Percentiles rank a stretch among this genome's conserved stretches.
phyloP scores from a whole-genome alignment of 495 filamentous ascomycete species.

The Penicillium lividum region DNA sequence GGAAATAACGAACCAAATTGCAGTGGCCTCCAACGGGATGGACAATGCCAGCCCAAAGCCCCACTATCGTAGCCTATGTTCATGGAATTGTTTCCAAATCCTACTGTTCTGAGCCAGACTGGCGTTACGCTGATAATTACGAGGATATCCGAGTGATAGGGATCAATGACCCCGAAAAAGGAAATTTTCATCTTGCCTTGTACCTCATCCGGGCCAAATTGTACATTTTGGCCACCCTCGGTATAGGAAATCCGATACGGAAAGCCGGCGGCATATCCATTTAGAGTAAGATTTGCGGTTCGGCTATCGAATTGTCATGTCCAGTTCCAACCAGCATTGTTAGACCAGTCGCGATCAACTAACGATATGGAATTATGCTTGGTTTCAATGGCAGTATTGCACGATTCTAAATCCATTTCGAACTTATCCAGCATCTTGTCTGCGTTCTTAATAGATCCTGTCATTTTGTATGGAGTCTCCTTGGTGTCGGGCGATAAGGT shows the following conservation, averaged over 20 bases:
- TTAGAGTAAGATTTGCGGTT: constrained; percentile 17
- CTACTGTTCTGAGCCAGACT: constrained; percentile 15
- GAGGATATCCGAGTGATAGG: constrained; percentile 20
- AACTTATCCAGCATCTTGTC: background rate
- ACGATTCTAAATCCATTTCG: constrained; percentile 8
- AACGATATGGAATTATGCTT: background rate
- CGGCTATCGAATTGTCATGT: constrained; percentile 15
- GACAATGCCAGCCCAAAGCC: background rate
- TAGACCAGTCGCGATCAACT: background rate
- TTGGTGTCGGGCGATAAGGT: background rate
- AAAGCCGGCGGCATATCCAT: constrained; percentile 9
- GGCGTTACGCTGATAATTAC: constrained; percentile 11
- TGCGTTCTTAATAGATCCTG: constrained; percentile 4
- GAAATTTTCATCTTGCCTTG: constrained; percentile 14
- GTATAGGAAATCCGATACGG: constrained; percentile 1
- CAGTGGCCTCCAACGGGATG: background rate
- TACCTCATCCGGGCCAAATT: constrained; percentile 6
- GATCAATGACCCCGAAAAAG: constrained; percentile 16
- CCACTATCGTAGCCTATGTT: constrained; percentile 13
- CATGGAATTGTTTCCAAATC: constrained; percentile 19
- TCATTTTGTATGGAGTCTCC: constrained; percentile 8
- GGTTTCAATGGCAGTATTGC: constrained; percentile 5
- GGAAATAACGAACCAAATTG: background rate
- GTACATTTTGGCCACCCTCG: background rate
- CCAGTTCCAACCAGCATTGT: constrained; percentile 11